Evolutionary conservation across 352 stramenopile genomes (phyloP).

Genomic region (Phytophthora podocarpi): DNA sequence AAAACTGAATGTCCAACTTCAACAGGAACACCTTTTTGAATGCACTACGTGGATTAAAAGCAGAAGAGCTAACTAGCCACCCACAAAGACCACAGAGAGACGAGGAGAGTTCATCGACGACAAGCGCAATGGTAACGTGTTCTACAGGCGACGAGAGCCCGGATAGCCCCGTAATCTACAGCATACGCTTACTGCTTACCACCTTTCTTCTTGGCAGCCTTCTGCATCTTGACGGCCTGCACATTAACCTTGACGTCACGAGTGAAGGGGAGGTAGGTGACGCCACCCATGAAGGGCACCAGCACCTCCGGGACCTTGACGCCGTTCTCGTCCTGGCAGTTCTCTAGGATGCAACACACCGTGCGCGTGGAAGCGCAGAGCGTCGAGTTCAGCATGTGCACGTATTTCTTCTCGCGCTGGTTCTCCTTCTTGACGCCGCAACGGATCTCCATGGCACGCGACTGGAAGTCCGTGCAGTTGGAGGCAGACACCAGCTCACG

Average conservation of each 20-base stretch:
- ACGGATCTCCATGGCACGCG: constrained; percentile 97
- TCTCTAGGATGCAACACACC: constrained; percentile 99
- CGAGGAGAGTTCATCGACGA: constrained; percentile 7
- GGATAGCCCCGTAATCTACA: constrained; percentile 33
- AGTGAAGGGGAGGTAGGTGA: constrained; percentile 99
- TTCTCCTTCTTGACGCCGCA: constrained; percentile 97
- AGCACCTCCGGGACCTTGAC: constrained; percentile 98
- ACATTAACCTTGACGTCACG: constrained; percentile 92
- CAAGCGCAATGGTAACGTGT: constrained; percentile 31
- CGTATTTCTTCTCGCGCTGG: constrained; percentile 96
- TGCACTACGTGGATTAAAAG: constrained; percentile 22
- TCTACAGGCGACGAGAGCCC: constrained; percentile 7
- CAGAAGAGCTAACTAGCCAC: constrained; percentile 15
- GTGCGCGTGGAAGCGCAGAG: constrained; percentile 98
- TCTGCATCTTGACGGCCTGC: constrained; percentile 95
- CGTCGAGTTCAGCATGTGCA: constrained; percentile 99
- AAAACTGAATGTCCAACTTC: no score
- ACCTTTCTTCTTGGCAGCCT: constrained; percentile 93
- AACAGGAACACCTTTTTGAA: no score
- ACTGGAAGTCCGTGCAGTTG: constrained; percentile 99
- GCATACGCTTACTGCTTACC: constrained; percentile 55
- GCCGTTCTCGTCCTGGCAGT: constrained; percentile 97
- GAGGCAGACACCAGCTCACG: constrained; percentile 99
- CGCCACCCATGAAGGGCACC: constrained; percentile 97
- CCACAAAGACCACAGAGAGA: no score